Base-by-base conservation (phyloP, 352 stramenopile genomes). In the Pythium rishiriense region DNA sequence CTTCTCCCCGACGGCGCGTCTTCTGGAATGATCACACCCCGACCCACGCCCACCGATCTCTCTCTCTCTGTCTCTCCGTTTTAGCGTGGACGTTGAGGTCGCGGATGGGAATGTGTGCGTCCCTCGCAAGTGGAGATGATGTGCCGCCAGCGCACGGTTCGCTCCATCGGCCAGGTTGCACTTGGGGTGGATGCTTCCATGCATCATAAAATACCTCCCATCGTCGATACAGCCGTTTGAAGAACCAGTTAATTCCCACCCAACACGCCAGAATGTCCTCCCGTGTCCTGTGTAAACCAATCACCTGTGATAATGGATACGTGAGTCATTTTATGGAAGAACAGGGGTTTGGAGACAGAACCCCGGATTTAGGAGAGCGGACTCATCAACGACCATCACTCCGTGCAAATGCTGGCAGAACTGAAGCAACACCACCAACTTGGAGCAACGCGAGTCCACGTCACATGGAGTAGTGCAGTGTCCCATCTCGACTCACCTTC, bases 181-280 rank as follows among this genome's bases (percentile, higher is more conserved):
- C 47, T 53, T 53, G 21, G 14, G 46, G 11, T 33, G 9, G 46
- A 25, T 12, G 25, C 26, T 53, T 53, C 47, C 14, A 53, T 26
- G 19, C 25, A 39, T 53, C 31, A 53, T 39, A 53, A 53, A 25
- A 25, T 2, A 59, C 52, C 52, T 59, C 35, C 22, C 11, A 41
- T 12, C 22, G 19, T 39, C 12, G 14, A 59, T 59, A 41, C 25
- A 31, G 26, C 52, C 52, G 37, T 59, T 59, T 41, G 35, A 50
- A 33, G 24, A 50, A 62, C 61, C 61, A 58, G 52, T 62, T 62
- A 51, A 51, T 47, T 26, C 39, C 17, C 33, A 14, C 2, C 17
- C 10, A 39, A 14, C 1, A 14, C 33, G 1, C 10, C 7, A 14
- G 17, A 12, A 39, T 3, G 33, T 15, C 3, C 9, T 41, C n/a